Evolutionary conservation across 1,284 basidiomycete species (phyloP), one percentile per base, ranked within the genome.

Genomic region (Cutaneotrichosporon mucoides): DNA sequence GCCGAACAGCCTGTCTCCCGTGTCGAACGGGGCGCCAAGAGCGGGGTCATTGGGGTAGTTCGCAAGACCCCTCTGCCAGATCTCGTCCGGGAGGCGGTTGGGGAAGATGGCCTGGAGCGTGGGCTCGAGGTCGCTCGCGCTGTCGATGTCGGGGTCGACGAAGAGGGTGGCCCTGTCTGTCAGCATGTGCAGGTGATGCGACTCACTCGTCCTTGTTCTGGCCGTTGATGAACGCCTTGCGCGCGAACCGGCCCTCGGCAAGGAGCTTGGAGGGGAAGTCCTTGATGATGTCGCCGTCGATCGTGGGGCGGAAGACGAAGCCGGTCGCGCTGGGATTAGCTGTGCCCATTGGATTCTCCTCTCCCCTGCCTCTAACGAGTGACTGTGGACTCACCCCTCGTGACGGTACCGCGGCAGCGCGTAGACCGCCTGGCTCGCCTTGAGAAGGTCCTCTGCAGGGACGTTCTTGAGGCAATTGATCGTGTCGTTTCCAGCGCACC

Each of bases 161-260:
- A 67, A 67, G 42, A 61, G 43, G 4, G 65, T 64, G 1, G 62
- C 64, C 33, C 46, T 48, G 16, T 24, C 10, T 9, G 46, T 48
- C 24, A 48, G 46, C 24, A 24, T 12, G 38, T 2, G 1, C 8
- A 40, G 38, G 38, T 2, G 38, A 8, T 3, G 2, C 12, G 8
- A 2, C 38, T 48, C 58, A 73, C 71, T 78, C 76, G 57, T 78
- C 76, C 35, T 68, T 64, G 60, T 60, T 62, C 61, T 73, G 73
- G 13, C 79, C 76, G 11, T 69, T 68, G 54, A 80, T 75, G 59
- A 76, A 78, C 0, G 79, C 77, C 10, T 74, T 69, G 36, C 69
- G 67, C 0, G 69, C 67, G 55, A 76, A 73, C 40, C 64, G 51
- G 16, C 73, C 75, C 46, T 67, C 45, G 7, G 60, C 60, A 12